Percentiles rank a stretch among this genome's conserved stretches.
These are phyloP conservation scores for Penicillium manginii DNA, from an alignment of 495 filamentous ascomycete species.

Conservation along the genomic window DNA sequence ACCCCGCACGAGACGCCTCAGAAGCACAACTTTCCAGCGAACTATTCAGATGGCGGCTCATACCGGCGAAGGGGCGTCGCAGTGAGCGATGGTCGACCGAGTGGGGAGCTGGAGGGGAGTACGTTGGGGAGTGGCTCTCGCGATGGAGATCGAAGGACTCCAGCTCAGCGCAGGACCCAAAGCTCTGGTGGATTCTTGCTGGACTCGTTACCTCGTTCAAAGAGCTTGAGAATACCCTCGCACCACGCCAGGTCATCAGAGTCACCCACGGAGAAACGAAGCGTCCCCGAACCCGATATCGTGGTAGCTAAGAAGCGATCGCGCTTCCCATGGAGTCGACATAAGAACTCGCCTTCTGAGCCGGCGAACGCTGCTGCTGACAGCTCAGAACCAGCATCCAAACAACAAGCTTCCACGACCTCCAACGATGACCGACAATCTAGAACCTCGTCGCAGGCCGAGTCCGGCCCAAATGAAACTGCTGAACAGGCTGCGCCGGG, in stretches of 20 bases:
- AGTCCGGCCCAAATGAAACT: conserved; percentile 11
- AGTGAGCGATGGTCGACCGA: conserved; percentile 38
- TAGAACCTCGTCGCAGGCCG: conserved; percentile 16
- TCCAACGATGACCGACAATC: conserved; percentile 12
- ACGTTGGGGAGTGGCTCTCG: conserved; percentile 47
- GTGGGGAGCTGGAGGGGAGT: conserved; percentile 46
- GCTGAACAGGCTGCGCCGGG: conserved; percentile 28
- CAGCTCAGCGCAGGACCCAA: conserved; percentile 35
- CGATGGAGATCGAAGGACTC: conserved; percentile 36
- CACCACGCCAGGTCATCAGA: conserved; percentile 34
- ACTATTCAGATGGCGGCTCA: conserved; percentile 23
- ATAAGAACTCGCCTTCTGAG: conserved; percentile 33
- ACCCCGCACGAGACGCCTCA: not conserved
- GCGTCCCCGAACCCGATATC: conserved; percentile 35
- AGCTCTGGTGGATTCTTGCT: conserved; percentile 52
- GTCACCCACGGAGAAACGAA: conserved; percentile 36
- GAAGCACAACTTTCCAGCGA: not conserved
- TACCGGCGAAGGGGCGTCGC: conserved; percentile 24
- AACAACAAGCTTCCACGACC: conserved; percentile 12
- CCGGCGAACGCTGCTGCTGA: conserved; percentile 11
- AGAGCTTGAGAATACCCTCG: conserved; percentile 28
- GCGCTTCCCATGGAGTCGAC: conserved; percentile 43
- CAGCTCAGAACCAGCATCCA: conserved; percentile 10
- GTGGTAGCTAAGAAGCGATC: conserved; percentile 44
- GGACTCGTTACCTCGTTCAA: conserved; percentile 43